Evolutionary conservation across 1,139 yeast genomes (phyloP), one percentile per base, ranked within the genome.

Genomic region (Kodamaea plutei): DNA sequence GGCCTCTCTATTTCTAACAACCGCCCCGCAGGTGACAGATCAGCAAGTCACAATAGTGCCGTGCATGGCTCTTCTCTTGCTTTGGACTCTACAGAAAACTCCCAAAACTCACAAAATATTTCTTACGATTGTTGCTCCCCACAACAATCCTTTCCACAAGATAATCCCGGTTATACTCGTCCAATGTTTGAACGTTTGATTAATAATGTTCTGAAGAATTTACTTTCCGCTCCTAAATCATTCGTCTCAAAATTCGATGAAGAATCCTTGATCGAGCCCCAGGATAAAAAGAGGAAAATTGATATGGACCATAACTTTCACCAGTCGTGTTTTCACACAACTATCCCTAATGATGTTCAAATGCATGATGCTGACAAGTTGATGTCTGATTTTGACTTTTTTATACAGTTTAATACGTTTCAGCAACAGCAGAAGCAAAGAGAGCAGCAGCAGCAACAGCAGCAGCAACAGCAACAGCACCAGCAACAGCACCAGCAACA

Each of bases 251-350:
- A 21, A 18, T 18, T 18, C n/a, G 30, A 26, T 15, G 29, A 30
- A 13, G 28, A 33, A 17, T 26, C n/a, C n/a, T 17, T 17, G 7
- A 17, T 7, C 9, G 20, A 9, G 23, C 8, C 31, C n/a, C n/a
- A 26, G 21, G 23, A 21, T 19, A 6, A 44, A 42, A 25, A 40
- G 39, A 31, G 42, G 20, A 43, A 38, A 19, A 9, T 37, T 3
- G 45, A 35, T 44, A 43, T 15, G 48, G 53, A 19, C 52, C n/a
- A 52, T 14, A 43, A 58, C 35, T 45, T 58, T n/a, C 73, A 67
- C 37, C 70, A 67, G 44, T 65, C 73, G 4, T 66, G 69, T 39
- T 68, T 68, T 39, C 73, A 68, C 37, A 64, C 73, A 4, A 61
- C 61, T 18, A 58, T 68, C 8, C 67, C 69, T 2, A 56, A 61